Evolutionary conservation across 768 basidiomycete genomes (phyloP).

Genomic region (Pulveroboletus frians): DNA sequence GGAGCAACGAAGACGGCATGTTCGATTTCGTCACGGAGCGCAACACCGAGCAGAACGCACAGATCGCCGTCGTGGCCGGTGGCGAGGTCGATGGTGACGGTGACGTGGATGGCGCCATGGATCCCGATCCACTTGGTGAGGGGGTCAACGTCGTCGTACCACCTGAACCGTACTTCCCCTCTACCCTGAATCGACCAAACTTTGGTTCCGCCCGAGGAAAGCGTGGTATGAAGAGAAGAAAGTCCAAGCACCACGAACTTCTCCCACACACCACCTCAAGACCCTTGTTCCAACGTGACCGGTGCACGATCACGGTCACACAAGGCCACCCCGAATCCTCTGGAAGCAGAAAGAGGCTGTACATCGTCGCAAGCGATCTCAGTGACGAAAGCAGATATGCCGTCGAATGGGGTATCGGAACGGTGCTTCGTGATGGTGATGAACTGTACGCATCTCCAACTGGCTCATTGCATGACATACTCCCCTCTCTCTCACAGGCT

Average conservation of each 20-base stretch:
- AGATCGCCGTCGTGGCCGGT: slow-evolving; percentile 34
- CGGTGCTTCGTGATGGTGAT: slow-evolving; percentile 91
- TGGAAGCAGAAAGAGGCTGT: slow-evolving; percentile 56
- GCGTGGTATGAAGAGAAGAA: slow-evolving; percentile 48
- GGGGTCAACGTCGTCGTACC: slow-evolving; percentile 87
- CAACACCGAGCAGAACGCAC: slow-evolving; percentile 83
- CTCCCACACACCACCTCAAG: slow-evolving; percentile 64
- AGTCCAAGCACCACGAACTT: slow-evolving; percentile 56
- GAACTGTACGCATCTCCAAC: slow-evolving; percentile 50
- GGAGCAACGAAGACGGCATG: slow-evolving; percentile 48
- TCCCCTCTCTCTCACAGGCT: slow-evolving; percentile 38
- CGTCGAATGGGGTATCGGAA: slow-evolving; percentile 97
- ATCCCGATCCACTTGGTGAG: slow-evolving; percentile 84
- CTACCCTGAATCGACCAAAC: slow-evolving; percentile 57
- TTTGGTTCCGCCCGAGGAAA: slow-evolving; percentile 32
- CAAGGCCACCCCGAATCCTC: slow-evolving; percentile 76
- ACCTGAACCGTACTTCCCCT: slow-evolving; percentile 76
- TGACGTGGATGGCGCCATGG: slow-evolving; percentile 51
- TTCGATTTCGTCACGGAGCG: slow-evolving; percentile 80
- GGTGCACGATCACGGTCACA: slow-evolving; percentile 83
- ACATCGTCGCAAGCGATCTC: slow-evolving; percentile 91
- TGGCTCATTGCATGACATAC: slow-evolving; percentile 1
- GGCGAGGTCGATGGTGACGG: slow-evolving; percentile 35
- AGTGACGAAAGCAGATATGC: slow-evolving; percentile 94
- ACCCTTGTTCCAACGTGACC: slow-evolving; percentile 83